Base-by-base conservation (phyloP, 2,329 filamentous ascomycete species). In the Xylaria sp. region DNA sequence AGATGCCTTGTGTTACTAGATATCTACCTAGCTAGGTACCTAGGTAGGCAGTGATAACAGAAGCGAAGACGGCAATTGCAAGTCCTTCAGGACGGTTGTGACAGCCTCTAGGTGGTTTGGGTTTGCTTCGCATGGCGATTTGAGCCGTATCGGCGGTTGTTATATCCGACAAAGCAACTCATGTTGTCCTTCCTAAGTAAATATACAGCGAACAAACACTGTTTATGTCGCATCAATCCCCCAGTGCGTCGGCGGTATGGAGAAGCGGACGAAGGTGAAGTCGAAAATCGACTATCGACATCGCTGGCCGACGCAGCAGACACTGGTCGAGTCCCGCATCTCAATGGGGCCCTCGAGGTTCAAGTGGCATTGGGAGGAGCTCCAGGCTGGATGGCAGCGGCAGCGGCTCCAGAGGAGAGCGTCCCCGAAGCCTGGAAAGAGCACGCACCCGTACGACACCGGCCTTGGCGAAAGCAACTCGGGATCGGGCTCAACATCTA, bases 401-500 rank as follows among this genome's bases (percentile, higher is more conserved):
- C 49, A 18, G 23, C 46, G 57, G 52, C 58, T 67, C 41, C 62
- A 33, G 46, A 66, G 33, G 48, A 67, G 28, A 13, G 12, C 33
- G 51, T 52, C 57, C 10, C 55, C 39, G 4, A 62, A 65, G 28
- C 76, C 77, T 1, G 78, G 78, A 5, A 72, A 74, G 57, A 78
- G 77, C 66, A 78, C 72, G 13, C 75, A 79, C 36, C 78, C 78
- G 0, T 79, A 79, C 56, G 76, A 79, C 49, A 78, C 76, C 4
- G 76, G 71, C 0, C 41, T 75, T 41, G 66, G 64, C 57, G 49
- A 58, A 52, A 73, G 23, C 33, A 18, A 31, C 41, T 57, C 23
- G 33, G 25, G 13, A 15, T 23, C 66, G 13, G 41, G n/a, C 33
- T 43, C 68, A 13, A 57, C 9, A 39, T 33, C 46, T 20, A 39